Conservation (phyloP, 257 asterid species). For the Scutellaria galericulata region DNA sequence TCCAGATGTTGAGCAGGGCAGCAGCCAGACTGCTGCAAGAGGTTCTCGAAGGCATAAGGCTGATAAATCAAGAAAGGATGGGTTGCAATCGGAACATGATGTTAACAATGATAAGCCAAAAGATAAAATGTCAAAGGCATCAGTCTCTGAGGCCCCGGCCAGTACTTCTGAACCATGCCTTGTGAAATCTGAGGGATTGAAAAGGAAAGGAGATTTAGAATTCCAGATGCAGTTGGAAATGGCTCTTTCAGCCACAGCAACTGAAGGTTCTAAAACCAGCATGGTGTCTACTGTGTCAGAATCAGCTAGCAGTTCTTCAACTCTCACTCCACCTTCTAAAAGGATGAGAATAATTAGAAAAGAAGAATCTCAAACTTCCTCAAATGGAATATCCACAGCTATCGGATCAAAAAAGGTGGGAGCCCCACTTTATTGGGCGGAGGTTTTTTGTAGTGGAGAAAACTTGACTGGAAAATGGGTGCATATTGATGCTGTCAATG, state of each 20-base stretch:
- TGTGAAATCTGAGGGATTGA: conserved; percentile 46
- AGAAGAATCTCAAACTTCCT: conserved; percentile 56
- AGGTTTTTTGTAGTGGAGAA: conserved; percentile 88
- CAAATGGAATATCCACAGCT: conserved; percentile 77
- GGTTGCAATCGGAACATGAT: conserved; percentile 33
- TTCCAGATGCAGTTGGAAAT: conserved; percentile 90
- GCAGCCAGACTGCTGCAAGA: conserved; percentile 35
- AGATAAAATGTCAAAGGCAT: conserved; percentile 42
- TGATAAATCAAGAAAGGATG: conserved; percentile 41
- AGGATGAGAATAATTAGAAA: conserved; percentile 52
- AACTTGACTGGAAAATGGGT: conserved; percentile 94
- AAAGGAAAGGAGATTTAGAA: conserved; percentile 90
- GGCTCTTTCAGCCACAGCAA: conserved; percentile 84
- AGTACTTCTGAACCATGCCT: conserved; percentile 47
- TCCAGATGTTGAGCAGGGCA: conserved; percentile 41
- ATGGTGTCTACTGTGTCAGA: conserved; percentile 42
- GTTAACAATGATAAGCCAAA: conserved; percentile 38
- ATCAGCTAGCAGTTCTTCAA: conserved; percentile 46
- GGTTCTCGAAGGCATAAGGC: conserved; percentile 38
- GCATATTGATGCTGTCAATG: conserved; percentile 84
- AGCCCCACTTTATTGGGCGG: conserved; percentile 97
- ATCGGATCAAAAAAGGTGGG: conserved; percentile 90
- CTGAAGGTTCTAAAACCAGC: conserved; percentile 46
- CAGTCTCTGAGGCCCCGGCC: conserved; percentile 44
- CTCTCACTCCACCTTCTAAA: conserved; percentile 47